Percentiles rank a stretch among this genome's conserved stretches.
Conservation (phyloP, 257 asterid genomes). For the Avicennia marina region DNA sequence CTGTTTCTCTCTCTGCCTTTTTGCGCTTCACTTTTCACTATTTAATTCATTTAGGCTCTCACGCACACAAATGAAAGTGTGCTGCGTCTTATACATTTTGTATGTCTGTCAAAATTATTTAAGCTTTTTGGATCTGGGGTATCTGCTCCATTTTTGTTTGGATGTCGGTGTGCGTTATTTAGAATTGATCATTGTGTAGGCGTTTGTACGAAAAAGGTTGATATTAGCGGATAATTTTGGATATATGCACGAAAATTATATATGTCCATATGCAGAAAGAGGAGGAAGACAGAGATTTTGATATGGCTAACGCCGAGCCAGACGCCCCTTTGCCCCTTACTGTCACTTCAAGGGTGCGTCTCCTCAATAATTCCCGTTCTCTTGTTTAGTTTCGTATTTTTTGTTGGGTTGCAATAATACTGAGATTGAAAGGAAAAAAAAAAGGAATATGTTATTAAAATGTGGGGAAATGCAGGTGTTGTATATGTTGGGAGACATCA, state of each 20-base stretch:
- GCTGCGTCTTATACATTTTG: background rate
- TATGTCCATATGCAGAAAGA: constrained; percentile 63
- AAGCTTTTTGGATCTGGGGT: constrained; percentile 33
- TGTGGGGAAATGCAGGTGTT: constrained; percentile 56
- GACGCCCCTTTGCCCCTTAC: constrained; percentile 90
- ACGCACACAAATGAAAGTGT: background rate
- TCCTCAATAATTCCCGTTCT: background rate
- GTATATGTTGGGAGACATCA: constrained; percentile 96
- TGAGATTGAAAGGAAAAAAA: background rate
- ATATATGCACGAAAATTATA: background rate
- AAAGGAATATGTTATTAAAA: constrained; percentile 9
- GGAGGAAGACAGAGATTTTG: constrained; percentile 69
- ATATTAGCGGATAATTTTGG: background rate
- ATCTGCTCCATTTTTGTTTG: constrained; percentile 9
- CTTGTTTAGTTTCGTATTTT: background rate
- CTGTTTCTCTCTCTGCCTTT: constrained; percentile 17
- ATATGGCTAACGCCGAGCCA: constrained; percentile 64
- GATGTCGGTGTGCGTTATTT: constrained; percentile 2
- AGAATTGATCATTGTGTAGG: background rate
- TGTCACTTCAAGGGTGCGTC: constrained; percentile 81
- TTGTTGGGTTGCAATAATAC: background rate
- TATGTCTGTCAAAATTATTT: constrained; percentile 13
- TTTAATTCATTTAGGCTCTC: constrained; percentile 21
- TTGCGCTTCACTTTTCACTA: constrained; percentile 17
- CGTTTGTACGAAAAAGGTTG: background rate